Conservation (phyloP, 2,329 filamentous ascomycete genomes). For the Sclerotinia spermophila region DNA sequence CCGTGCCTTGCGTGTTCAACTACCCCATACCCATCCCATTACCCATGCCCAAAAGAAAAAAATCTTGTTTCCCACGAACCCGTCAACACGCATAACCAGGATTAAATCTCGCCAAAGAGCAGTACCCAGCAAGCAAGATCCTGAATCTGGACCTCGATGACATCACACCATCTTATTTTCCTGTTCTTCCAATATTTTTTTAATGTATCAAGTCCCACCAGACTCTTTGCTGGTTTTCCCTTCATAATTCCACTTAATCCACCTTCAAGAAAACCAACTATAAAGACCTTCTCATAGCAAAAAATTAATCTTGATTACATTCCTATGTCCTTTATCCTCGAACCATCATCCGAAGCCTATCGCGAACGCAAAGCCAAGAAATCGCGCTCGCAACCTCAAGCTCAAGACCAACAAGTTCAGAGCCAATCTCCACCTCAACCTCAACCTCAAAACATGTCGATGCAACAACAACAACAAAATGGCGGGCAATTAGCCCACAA, state of each 20-base stretch:
- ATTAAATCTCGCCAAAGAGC: conserved; percentile 6
- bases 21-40: not conserved
- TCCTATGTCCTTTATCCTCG: conserved; percentile 15
- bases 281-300: conserved; percentile 4
- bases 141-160: conserved; percentile 17
- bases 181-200: conserved; percentile 8
- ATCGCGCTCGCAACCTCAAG: conserved; percentile 3
- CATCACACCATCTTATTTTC: conserved; percentile 17
- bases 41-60: not conserved
- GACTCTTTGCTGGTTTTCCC: not conserved
- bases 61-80: conserved; percentile 18
- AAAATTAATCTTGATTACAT: not conserved
- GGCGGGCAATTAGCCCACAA: conserved; percentile 5
- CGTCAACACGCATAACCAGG: conserved; percentile 6
- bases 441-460: not conserved
- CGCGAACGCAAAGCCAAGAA: conserved; percentile 17
- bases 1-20: conserved; percentile 13
- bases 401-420: conserved; percentile 13
- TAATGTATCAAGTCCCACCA: conserved; percentile 7
- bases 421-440: not conserved
- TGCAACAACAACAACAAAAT: conserved; percentile 14
- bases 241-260: conserved; percentile 1
- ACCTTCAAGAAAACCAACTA: not conserved
- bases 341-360: conserved; percentile 16
- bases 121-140: conserved; percentile 12